Evolutionary conservation across 2,329 filamentous ascomycete genomes (phyloP).

Genomic region (Arthroderma sp.): DNA sequence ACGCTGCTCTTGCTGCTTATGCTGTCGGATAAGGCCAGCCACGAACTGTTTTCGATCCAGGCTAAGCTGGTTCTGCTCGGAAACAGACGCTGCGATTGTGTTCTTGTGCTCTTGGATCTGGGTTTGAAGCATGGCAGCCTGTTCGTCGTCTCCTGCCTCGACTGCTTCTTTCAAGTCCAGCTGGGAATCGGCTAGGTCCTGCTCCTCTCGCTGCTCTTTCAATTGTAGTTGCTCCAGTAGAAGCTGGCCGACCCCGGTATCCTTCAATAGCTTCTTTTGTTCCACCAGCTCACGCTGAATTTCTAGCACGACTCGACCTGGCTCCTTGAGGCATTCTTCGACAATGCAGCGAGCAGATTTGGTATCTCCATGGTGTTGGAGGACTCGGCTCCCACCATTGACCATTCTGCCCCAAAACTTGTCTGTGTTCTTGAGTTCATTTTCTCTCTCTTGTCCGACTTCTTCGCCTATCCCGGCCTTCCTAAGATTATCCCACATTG

Average conservation of each 20-base stretch:
- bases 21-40: no score
- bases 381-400: background rate
- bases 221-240: no score
- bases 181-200: no score
- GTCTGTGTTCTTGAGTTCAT: background rate
- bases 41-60: no score
- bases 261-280: background rate
- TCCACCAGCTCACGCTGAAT: conserved; percentile 2
- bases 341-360: background rate
- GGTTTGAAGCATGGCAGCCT: no score
- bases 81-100: no score
- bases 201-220: no score
- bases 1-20: no score
- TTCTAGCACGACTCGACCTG: background rate
- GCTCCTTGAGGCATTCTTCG: background rate
- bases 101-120: no score
- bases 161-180: no score
- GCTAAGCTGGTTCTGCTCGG: no score
- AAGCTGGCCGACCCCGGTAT: background rate
- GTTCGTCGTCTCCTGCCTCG: no score
- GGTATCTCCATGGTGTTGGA: background rate
- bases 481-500: background rate
- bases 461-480: background rate
- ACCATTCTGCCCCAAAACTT: background rate
- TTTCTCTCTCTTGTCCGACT: background rate